phyloP scores from a whole-genome alignment of 1,284 basidiomycete genomes.

The Trichosporon sp. region DNA sequence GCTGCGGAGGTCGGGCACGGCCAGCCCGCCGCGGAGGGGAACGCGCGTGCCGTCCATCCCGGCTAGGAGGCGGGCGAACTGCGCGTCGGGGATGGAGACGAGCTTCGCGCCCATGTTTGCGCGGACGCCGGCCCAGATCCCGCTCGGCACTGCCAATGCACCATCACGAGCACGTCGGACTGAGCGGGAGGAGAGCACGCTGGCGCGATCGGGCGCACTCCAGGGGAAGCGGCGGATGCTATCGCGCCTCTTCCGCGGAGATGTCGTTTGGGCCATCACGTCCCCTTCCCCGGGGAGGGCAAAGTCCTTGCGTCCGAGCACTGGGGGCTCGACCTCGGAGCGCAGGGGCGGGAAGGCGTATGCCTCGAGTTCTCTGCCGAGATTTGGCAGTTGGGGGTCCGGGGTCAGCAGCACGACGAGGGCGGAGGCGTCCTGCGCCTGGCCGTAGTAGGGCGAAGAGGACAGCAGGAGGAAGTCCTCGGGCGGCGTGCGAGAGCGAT shows the following conservation, averaged over 20 bases:
- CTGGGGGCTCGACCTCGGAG: constrained; percentile 44
- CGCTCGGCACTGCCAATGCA: constrained; percentile 36
- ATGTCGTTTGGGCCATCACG: constrained; percentile 51
- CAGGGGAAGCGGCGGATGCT: constrained; percentile 52
- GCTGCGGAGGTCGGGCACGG: constrained; percentile 52
- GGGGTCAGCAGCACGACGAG: constrained; percentile 61
- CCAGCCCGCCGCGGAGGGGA: constrained; percentile 52
- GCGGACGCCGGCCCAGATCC: background rate
- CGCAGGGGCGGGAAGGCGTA: constrained; percentile 58
- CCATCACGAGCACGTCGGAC: constrained; percentile 32
- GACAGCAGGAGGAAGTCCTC: constrained; percentile 78
- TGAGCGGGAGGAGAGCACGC: background rate
- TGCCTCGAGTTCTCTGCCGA: constrained; percentile 53
- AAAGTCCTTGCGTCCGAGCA: constrained; percentile 53
- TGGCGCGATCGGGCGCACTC: constrained; percentile 32
- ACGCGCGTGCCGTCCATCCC: constrained; percentile 40
- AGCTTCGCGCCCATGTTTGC: constrained; percentile 44
- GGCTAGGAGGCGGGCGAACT: constrained; percentile 53
- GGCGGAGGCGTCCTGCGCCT: constrained; percentile 69
- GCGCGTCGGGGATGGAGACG: constrained; percentile 47
- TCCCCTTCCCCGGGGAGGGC: constrained; percentile 50
- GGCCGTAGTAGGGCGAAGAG: constrained; percentile 70
- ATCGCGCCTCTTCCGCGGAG: constrained; percentile 31
- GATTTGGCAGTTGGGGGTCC: constrained; percentile 45
- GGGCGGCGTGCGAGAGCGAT: constrained; percentile 64